phyloP scores from a whole-genome alignment of 2,329 filamentous ascomycete species.

The Penicillium sp. region DNA sequence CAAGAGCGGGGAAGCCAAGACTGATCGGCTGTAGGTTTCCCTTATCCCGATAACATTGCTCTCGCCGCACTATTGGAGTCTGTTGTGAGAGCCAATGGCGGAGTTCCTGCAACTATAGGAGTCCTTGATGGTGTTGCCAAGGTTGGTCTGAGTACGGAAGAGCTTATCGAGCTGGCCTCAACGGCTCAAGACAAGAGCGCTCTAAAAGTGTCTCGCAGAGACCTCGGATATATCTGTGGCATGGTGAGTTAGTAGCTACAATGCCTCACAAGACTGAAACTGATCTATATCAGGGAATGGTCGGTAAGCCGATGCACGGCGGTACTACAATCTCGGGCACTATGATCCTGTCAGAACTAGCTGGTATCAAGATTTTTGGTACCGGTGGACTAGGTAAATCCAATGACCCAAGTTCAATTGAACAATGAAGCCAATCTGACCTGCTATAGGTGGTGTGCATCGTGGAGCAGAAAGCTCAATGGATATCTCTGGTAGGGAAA shows the following conservation, averaged over 20 bases:
- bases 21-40: conserved; percentile 52
- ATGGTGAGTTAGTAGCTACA: conserved; percentile 52
- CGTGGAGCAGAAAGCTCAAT: conserved; percentile 80
- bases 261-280: neutral
- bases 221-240: conserved; percentile 78
- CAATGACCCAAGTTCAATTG: too few relatives aligned
- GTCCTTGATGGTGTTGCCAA: conserved; percentile 78
- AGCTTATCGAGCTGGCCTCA: conserved; percentile 67
- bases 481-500: conserved; percentile 69
- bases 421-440: conserved; percentile 11
- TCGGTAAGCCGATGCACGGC: conserved; percentile 70
- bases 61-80: conserved; percentile 78
- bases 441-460: conserved; percentile 69
- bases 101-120: conserved; percentile 85
- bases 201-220: conserved; percentile 80
- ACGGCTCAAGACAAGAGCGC: conserved; percentile 65
- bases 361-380: conserved; percentile 88
- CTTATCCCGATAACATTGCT: conserved; percentile 68
- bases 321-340: conserved; percentile 93
- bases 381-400: conserved; percentile 74
- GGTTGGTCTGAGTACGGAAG: conserved; percentile 70
- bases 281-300: conserved; percentile 51
- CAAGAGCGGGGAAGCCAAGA: conserved; percentile 2
- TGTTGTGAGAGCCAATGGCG: conserved; percentile 76
- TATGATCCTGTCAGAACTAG: conserved; percentile 81